Evolutionary conservation across 163 green algal genomes (phyloP), one percentile per base, ranked within the genome.

Genomic region (Scenedesmus sp.): DNA sequence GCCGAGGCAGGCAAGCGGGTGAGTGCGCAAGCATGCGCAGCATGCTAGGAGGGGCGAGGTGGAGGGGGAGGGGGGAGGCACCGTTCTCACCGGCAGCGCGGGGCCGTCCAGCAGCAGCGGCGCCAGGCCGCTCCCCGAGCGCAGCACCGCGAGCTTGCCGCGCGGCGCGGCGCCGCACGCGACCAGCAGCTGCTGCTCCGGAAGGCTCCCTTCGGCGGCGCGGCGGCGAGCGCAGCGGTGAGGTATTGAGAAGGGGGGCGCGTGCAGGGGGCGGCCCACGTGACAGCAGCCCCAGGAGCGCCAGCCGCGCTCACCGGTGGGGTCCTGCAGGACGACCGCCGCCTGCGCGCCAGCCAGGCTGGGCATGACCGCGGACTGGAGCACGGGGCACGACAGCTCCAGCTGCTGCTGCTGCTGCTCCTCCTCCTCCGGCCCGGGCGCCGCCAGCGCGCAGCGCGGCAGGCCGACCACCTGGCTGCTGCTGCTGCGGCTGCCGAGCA

Each of bases 31-130:
- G 5, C 5, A 11, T 7, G 4, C 20, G 5, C 60, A 50, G 13
- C 29, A 50, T 69, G 18, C 13, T 13, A 69, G 17, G 29, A 14
- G 29, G 36, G 33, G 60, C 33, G 13, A 10, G 39, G n/a, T n/a
- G n/a, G n/a, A n/a, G n/a, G n/a, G n/a, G n/a, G n/a, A n/a, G n/a
- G n/a, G n/a, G n/a, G n/a, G 33, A 70, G 36, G 22, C 20, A 69
- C 6, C 34, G 29, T 63, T 15, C 60, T 70, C 50, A 80, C 72
- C 60, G 72, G 72, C 47, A 80, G 29, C 4, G 44, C 15, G 4
- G 72, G 72, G 42, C 72, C 72, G 11, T 80, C 72, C 47, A 72
- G 28, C 72, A 80, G 48, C 45, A 72, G 54, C 4, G 72, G 72
- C 3, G 18, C 24, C 13, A 80, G 39, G 7, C 72, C 72, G 7